Evolutionary conservation across 331 rosid species (phyloP).

Genomic region (Quercus lobata): DNA sequence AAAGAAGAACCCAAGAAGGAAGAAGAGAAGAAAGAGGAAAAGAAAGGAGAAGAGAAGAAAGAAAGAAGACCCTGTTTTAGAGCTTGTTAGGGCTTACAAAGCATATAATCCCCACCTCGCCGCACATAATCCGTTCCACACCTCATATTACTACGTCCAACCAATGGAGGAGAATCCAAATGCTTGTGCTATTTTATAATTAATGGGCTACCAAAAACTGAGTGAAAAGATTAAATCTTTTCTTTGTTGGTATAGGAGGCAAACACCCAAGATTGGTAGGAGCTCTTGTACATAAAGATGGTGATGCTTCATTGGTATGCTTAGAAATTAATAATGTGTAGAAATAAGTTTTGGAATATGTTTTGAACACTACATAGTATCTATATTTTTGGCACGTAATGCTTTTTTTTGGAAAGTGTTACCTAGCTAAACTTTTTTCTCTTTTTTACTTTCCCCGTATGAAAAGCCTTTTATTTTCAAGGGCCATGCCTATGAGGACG

Average conservation of each 20-base stretch:
- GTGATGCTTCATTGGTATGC: constrained; percentile 34
- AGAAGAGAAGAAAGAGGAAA: constrained; percentile 51
- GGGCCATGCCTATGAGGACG: background rate
- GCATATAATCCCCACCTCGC: constrained; percentile 31
- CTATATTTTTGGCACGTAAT: background rate
- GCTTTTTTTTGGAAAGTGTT: background rate
- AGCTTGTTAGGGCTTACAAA: constrained; percentile 64
- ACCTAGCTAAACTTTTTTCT: background rate
- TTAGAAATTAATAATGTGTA: constrained; percentile 33
- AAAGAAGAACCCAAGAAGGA: constrained; percentile 35
- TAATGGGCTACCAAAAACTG: constrained; percentile 8
- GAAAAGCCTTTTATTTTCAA: background rate
- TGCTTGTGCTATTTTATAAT: constrained; percentile 72
- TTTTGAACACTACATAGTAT: constrained; percentile 8
- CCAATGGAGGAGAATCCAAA: constrained; percentile 98
- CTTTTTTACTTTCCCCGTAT: background rate
- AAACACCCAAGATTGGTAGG: constrained; percentile 18
- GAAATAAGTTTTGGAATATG: constrained; percentile 37
- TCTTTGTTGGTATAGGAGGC: constrained; percentile 13
- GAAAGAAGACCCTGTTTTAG: constrained; percentile 54
- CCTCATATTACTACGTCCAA: constrained; percentile 62
- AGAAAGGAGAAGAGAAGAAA: constrained; percentile 45
- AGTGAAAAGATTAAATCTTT: constrained; percentile 14
- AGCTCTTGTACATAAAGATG: constrained; percentile 47
- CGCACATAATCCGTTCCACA: background rate